A percentile compares a stretch with the other conserved stretches of the same genome.
These are phyloP conservation scores for Sparassis latifolia DNA, from an alignment of 1,284 basidiomycete species.

Conservation along the genomic window DNA sequence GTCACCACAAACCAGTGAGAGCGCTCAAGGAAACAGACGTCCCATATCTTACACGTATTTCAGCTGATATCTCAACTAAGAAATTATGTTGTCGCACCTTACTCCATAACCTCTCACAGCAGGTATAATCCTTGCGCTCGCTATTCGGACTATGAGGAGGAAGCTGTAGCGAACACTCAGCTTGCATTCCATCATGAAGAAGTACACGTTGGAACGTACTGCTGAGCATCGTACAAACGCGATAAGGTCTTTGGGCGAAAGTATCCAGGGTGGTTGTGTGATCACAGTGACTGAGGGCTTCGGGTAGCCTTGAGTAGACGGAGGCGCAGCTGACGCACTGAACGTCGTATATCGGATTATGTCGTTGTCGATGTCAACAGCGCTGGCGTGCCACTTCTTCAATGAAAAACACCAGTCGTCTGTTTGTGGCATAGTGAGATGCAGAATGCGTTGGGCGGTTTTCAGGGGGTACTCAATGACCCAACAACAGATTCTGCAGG, in stretches of 20 bases:
- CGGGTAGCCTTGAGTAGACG: slow-evolving; percentile 11
- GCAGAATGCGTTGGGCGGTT: slow-evolving; percentile 47
- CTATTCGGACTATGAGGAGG: background rate
- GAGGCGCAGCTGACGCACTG: slow-evolving; percentile 22
- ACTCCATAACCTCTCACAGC: slow-evolving; percentile 51
- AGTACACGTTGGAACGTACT: slow-evolving; percentile 27
- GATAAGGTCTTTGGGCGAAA: slow-evolving; percentile 48
- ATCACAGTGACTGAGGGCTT: slow-evolving; percentile 41
- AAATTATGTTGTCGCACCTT: slow-evolving; percentile 38
- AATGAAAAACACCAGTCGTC: slow-evolving; percentile 30
- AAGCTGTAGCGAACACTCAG: background rate
- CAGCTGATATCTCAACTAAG: background rate
- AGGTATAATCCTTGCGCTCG: background rate
- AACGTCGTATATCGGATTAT: slow-evolving; percentile 48
- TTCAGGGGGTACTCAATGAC: slow-evolving; percentile 47
- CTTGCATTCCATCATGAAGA: background rate
- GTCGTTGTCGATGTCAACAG: slow-evolving; percentile 33
- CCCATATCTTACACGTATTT: slow-evolving; percentile 47
- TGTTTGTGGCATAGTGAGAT: slow-evolving; percentile 39
- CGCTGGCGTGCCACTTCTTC: slow-evolving; percentile 7
- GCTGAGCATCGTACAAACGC: slow-evolving; percentile 42
- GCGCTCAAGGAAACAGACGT: slow-evolving; percentile 46
- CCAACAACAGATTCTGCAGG: slow-evolving; percentile 32
- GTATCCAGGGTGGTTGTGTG: slow-evolving; percentile 61
- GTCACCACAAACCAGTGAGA: slow-evolving; percentile 62